These are phyloP conservation scores for Truncatella angustata DNA, from an alignment of 2,329 filamentous ascomycete species.

Conservation along the genomic window DNA sequence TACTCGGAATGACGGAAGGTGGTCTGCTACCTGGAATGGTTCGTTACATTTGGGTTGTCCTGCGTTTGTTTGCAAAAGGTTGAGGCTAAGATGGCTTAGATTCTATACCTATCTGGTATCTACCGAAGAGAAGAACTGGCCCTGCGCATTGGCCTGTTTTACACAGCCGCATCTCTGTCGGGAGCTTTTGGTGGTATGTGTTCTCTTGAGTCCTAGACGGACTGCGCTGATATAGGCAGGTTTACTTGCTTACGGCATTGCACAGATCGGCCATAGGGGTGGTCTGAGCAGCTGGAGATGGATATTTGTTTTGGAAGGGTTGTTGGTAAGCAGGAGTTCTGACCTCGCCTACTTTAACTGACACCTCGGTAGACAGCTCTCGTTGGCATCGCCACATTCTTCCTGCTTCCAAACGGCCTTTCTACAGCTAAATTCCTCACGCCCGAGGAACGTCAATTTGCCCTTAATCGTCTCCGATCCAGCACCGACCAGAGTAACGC, in stretches of 20 bases:
- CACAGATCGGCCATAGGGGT: conserved; percentile 54
- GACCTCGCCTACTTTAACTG: neutral
- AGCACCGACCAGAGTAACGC: conserved; percentile 7
- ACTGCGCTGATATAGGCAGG: conserved; percentile 23
- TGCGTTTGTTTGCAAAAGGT: neutral
- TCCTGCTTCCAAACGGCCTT: conserved; percentile 55
- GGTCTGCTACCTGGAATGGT: conserved; percentile 66
- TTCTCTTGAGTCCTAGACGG: neutral
- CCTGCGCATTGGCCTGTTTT: conserved; percentile 65
- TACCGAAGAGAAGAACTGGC: conserved; percentile 60
- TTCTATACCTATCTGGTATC: conserved; percentile 63
- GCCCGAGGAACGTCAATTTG: conserved; percentile 48
- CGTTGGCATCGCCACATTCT: conserved; percentile 48
- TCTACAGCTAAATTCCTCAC: conserved; percentile 53
- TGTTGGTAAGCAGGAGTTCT: conserved; percentile 37
- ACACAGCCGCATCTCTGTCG: conserved; percentile 63
- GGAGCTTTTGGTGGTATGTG: conserved; percentile 58
- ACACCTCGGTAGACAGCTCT: conserved; percentile 45
- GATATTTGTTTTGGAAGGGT: conserved; percentile 62
- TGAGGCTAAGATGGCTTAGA: conserved; percentile 27
- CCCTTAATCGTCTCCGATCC: conserved; percentile 40
- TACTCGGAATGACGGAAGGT: conserved; percentile 63
- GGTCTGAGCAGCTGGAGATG: conserved; percentile 58
- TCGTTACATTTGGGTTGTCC: neutral
- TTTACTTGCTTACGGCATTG: conserved; percentile 59